Conservation (phyloP, 1,284 basidiomycete species). For the Meira miltonrushii region DNA sequence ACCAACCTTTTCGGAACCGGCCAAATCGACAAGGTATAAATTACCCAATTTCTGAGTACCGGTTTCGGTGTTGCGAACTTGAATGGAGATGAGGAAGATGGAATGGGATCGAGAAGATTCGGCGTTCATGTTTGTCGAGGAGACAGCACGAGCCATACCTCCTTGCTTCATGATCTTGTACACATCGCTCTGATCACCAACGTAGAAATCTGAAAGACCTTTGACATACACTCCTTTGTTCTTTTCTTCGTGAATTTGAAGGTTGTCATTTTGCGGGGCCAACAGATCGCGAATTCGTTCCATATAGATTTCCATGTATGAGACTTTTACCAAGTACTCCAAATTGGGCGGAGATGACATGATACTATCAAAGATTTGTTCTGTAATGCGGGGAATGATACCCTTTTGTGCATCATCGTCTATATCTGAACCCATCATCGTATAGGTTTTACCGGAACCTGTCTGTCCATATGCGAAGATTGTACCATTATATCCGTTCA, state of each 20-base stretch:
- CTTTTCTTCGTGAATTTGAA: conserved; percentile 98
- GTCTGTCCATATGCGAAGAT: conserved; percentile 96
- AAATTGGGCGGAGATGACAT: conserved; percentile 88
- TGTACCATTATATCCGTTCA: conserved; percentile 92
- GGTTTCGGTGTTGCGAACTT: conserved; percentile 91
- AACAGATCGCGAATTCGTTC: conserved; percentile 93
- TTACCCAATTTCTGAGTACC: conserved; percentile 95
- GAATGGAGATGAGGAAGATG: conserved; percentile 95
- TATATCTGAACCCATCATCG: conserved; percentile 76
- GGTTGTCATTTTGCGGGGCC: conserved; percentile 94
- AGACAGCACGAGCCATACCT: conserved; percentile 81
- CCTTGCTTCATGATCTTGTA: conserved; percentile 99
- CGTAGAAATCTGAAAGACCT: conserved; percentile 94
- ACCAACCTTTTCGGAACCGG: conserved; percentile 97
- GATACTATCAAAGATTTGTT: conserved; percentile 98
- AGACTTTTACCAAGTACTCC: conserved; percentile 98
- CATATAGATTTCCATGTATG: conserved; percentile 99
- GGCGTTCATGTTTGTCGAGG: conserved; percentile 99
- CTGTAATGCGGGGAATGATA: conserved; percentile 95
- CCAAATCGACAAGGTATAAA: conserved; percentile 94
- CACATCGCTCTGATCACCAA: conserved; percentile 71
- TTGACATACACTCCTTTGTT: conserved; percentile 97
- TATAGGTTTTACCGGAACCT: conserved; percentile 60
- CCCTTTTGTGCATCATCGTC: conserved; percentile 72
- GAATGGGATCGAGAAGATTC: conserved; percentile 98